Base-by-base conservation (phyloP, 805 yeast species). In the Yamadazyma philogaea region DNA sequence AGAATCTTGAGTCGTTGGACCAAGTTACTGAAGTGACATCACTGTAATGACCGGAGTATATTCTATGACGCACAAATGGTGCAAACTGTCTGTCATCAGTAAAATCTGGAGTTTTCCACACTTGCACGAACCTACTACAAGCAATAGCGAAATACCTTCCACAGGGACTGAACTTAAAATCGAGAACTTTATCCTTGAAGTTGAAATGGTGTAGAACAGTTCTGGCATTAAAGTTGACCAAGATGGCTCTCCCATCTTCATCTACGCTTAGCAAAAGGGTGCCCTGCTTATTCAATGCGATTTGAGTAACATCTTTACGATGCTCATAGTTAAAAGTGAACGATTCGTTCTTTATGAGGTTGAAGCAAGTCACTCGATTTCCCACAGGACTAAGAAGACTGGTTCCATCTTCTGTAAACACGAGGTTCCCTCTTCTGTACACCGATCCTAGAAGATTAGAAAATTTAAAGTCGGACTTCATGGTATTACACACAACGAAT, bases 271-370 rank as follows among this genome's bases (percentile, higher is more conserved):
- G 55, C 56, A 93, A 61, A 28, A 93, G 72, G 0, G 95, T 84
- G 10, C 83, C 87, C 55, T 87, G 96, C 31, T 75, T 78, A 57
- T 90, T 93, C 47, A 93, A 64, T 16, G 96, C 96, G 27, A 93
- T 74, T 42, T 89, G 63, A 2, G 81, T 72, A 35, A 93, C 77
- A 53, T 87, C 87, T 57, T 84, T 87, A 52, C 98, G 77, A 60
- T 93, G 99, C 63, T 93, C 96, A 62, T 89, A 93, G 54, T 81
- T 79, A 58, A 91, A 86, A 1, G 99, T 93, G 68, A 79, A 90
- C 2, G 96, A 86, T 53, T 79, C 82, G 62, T 84, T 89, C 57
- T 86, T 83, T 39, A 86, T 73, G 48, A 91, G 71, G 64, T 93
- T 96, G 64, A 90, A 93, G 43, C 86, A 87, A 14, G 89, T 75